Base-by-base conservation (phyloP, 2,329 filamentous ascomycete species). In the Fusarium sp. region DNA sequence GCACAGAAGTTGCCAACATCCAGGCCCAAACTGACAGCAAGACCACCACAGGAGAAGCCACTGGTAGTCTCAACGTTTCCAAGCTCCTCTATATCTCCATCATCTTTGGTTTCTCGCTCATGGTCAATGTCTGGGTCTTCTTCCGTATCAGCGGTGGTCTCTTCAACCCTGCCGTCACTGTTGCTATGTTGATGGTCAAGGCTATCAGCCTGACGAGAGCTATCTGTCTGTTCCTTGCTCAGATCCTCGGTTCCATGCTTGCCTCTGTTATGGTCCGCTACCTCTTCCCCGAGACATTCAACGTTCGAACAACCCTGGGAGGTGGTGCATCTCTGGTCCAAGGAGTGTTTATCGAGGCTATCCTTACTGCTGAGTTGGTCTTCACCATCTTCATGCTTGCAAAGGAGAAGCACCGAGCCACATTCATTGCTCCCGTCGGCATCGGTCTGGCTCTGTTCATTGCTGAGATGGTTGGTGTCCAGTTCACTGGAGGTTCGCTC, bases 351-450 rank as follows among this genome's bases (percentile, higher is more conserved):
- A 83, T 86, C 38, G 84, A 86, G 66, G 83, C 83, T 67, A 77
- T 86, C 29, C 74, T 85, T 18, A 85, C 84, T 5, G 80, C 82
- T 13, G 80, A 85, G 65, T 67, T 86, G 26, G 78, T 84, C 16
- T 84, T 85, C 57, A 81, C 82, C 13, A 83, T 85, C 54, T 83
- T 85, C 64, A 84, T 85, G 83, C 77, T 85, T n/a, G 83, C 84
- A 23, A 82, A 82, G 26, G 83, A 85, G 73, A 84, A 85, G 70
- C 83, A 85, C 56, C 76, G 77, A 7, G 83, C 78, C 1, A 85
- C 83, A 2, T 84, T 84, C 54, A 78, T 85, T 18, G 84, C 83
- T 16, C 84, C 83, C 0, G 76, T 85, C 3, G 83, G 83, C 7
- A 85, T 85, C 43, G 82, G 82, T 4, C 72, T 85, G 58, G 78